phyloP scores from a whole-genome alignment of 2,329 filamentous ascomycete genomes.

The Alternaria arbusti region DNA sequence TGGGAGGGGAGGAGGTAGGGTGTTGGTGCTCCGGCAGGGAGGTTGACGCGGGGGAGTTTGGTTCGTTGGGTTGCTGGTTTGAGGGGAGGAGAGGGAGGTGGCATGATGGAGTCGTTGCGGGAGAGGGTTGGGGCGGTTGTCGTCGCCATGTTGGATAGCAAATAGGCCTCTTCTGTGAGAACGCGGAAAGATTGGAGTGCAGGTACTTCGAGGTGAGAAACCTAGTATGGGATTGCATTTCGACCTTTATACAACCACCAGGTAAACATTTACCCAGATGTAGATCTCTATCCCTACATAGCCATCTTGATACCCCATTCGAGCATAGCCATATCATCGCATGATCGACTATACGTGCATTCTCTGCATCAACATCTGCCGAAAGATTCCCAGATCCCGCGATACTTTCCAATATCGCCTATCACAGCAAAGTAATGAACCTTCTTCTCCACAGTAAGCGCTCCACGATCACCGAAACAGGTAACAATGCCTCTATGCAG shows the following conservation, averaged over 20 bases:
- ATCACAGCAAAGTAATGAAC: too few species aligned
- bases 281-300: neutral
- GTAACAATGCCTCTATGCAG: too few species aligned
- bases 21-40: slow-evolving; percentile 14
- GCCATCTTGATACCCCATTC: neutral
- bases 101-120: neutral
- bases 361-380: too few species aligned
- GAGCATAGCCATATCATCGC: neutral
- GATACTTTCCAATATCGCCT: too few species aligned
- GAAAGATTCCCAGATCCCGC: too few species aligned
- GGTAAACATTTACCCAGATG: neutral
- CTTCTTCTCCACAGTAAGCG: too few species aligned
- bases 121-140: neutral
- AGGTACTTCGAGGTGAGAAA: too few species aligned
- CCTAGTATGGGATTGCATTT: too few species aligned
- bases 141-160: neutral
- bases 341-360: too few species aligned
- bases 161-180: too few species aligned
- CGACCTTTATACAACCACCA: neutral
- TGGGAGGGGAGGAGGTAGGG: slow-evolving; percentile 25
- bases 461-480: too few species aligned
- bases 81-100: neutral
- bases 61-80: neutral
- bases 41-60: slow-evolving; percentile 10
- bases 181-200: too few species aligned